Conservation (phyloP, 1,284 basidiomycete genomes). For the Trichosporon sp. region DNA sequence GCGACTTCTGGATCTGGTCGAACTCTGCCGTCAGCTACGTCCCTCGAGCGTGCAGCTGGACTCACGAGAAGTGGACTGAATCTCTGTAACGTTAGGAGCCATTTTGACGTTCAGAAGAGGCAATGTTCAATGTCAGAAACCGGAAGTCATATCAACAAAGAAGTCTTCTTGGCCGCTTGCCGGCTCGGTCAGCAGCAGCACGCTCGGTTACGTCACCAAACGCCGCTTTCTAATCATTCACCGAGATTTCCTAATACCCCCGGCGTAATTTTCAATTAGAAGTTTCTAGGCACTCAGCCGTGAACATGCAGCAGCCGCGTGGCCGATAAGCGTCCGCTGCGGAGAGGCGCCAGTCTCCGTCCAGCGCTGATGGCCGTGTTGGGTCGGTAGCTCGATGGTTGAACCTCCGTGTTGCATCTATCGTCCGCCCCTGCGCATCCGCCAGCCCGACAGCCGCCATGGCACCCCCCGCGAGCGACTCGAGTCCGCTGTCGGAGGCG, state of each 20-base stretch:
- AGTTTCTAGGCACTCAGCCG: background rate
- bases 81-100: slow-evolving; percentile 3
- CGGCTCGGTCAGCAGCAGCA: background rate
- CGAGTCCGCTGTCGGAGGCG: slow-evolving; percentile 2
- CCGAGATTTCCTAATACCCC: background rate
- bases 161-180: background rate
- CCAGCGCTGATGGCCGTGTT: background rate
- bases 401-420: background rate
- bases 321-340: background rate
- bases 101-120: background rate
- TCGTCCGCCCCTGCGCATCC: background rate
- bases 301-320: background rate
- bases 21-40: slow-evolving; percentile 30
- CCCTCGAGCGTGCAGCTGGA: background rate
- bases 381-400: background rate
- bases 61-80: slow-evolving; percentile 9
- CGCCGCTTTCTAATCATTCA: background rate
- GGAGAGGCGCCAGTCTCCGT: background rate
- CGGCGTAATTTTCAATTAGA: background rate
- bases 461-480: background rate
- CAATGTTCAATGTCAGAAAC: background rate
- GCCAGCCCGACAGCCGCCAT: background rate
- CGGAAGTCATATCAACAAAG: background rate
- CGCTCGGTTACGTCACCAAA: slow-evolving; percentile 1
- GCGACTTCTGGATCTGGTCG: slow-evolving; percentile 33